Conservation (phyloP, 768 basidiomycete genomes). For the Coprinopsis cinerea region DNA sequence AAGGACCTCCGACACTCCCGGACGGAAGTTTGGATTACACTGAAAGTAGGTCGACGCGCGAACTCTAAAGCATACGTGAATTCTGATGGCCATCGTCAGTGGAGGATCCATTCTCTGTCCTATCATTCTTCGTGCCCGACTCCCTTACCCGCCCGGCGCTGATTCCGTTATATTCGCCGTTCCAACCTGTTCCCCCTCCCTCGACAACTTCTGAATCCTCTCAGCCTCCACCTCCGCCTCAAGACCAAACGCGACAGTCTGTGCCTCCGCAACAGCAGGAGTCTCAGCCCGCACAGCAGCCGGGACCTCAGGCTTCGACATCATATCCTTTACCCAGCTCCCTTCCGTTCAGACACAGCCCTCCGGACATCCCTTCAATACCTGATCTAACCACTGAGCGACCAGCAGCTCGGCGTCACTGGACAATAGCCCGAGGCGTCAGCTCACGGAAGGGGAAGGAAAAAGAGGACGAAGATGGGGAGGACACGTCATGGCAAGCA, state of each 20-base stretch:
- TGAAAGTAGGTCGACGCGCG: slow-evolving; percentile 45
- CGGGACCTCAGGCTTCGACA: background rate
- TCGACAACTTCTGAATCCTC: slow-evolving; percentile 17
- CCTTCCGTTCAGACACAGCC: slow-evolving; percentile 20
- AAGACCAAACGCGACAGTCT: background rate
- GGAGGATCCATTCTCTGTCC: slow-evolving; percentile 72
- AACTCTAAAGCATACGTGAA: slow-evolving; percentile 1
- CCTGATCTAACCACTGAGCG: slow-evolving; percentile 10
- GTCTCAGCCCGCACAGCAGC: background rate
- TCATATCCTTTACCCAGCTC: slow-evolving; percentile 22
- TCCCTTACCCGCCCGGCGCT: slow-evolving; percentile 49
- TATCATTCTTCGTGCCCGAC: slow-evolving; percentile 60
- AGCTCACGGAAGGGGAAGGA: slow-evolving; percentile 45
- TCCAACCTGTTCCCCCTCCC: slow-evolving; percentile 20
- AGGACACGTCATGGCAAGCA: slow-evolving; percentile 37
- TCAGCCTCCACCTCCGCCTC: background rate
- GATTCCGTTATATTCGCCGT: slow-evolving; percentile 48
- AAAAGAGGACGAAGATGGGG: slow-evolving; percentile 44
- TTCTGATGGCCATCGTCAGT: slow-evolving; percentile 33
- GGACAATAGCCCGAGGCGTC: slow-evolving; percentile 52
- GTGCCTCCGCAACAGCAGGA: background rate
- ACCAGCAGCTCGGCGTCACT: slow-evolving; percentile 45
- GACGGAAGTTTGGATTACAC: slow-evolving; percentile 78
- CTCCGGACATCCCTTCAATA: slow-evolving; percentile 17
- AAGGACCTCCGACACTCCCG: slow-evolving; percentile 61